phyloP scores from a whole-genome alignment of 2,329 filamentous ascomycete genomes.

The Apiospora koreana region DNA sequence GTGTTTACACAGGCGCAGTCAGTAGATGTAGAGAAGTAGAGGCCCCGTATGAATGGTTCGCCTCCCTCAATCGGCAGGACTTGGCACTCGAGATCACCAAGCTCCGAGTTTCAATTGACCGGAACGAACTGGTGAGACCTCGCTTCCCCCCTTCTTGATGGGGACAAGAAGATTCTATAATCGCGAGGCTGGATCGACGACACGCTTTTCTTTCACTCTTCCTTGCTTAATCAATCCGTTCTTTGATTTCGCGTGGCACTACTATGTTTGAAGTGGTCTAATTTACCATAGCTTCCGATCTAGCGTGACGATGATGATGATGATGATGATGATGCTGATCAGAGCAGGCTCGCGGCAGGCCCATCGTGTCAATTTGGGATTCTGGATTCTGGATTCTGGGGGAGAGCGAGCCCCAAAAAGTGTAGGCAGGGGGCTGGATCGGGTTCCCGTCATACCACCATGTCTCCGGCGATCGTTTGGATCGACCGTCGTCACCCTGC shows the following conservation, averaged over 20 bases:
- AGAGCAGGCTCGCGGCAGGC: not conserved
- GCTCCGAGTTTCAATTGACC: not conserved
- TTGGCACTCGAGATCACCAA: not conserved
- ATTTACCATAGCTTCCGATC: not conserved
- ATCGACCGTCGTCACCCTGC: constrained; percentile 26
- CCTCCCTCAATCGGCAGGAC: not conserved
- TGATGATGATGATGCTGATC: too few species aligned
- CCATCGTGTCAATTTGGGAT: not conserved
- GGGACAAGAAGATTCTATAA: not conserved
- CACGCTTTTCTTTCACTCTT: not conserved
- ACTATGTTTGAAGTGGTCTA: not conserved
- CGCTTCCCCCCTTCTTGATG: not conserved
- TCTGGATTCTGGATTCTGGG: not conserved
- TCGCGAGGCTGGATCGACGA: not conserved
- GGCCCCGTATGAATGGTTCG: not conserved
- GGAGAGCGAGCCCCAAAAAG: not conserved
- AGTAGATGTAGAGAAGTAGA: too few species aligned
- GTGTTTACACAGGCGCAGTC: too few species aligned
- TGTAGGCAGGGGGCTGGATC: not conserved
- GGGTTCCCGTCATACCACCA: constrained; percentile 2
- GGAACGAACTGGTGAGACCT: not conserved
- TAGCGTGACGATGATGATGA: not conserved
- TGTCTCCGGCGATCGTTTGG: constrained; percentile 8
- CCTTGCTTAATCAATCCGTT: not conserved
- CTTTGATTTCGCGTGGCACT: not conserved